Percentiles rank a stretch among this genome's conserved stretches.
phyloP scores from a whole-genome alignment of 495 filamentous ascomycete genomes.

The Apodospora peruviana region DNA sequence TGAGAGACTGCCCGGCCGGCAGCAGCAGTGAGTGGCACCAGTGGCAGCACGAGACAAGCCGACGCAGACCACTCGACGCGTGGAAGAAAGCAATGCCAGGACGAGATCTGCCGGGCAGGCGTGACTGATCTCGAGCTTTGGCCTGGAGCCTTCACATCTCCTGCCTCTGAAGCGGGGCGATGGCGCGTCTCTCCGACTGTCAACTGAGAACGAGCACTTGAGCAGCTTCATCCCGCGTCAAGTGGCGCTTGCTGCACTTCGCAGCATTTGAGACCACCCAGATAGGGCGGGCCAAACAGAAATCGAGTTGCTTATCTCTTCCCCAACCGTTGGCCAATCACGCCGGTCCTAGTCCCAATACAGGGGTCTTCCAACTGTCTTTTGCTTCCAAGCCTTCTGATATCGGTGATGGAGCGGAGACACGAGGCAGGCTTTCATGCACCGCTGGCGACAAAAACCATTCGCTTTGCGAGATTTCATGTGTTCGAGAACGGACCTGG shows the following conservation, averaged over 20 bases:
- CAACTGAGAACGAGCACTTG: background rate
- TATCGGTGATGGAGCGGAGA: conserved; percentile 10
- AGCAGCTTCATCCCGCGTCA: conserved; percentile 18
- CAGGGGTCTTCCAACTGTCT: conserved; percentile 3
- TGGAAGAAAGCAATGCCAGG: too few relatives aligned
- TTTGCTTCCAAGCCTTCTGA: conserved; percentile 10
- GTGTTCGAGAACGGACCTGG: background rate
- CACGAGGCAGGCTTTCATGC: background rate
- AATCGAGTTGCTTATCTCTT: conserved; percentile 19
- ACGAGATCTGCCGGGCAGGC: too few relatives aligned
- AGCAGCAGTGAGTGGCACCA: too few relatives aligned
- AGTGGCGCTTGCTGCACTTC: conserved; percentile 19
- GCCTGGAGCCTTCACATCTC: background rate
- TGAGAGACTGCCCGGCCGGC: too few relatives aligned
- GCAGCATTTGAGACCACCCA: conserved; percentile 5
- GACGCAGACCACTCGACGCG: too few relatives aligned
- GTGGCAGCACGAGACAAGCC: too few relatives aligned
- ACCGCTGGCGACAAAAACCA: background rate
- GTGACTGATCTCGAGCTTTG: too few relatives aligned
- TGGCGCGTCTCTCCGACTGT: background rate
- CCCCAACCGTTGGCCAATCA: conserved; percentile 17
- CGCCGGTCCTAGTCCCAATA: background rate
- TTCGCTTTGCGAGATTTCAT: background rate
- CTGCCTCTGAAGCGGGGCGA: background rate
- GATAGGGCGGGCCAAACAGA: conserved; percentile 19